Percentiles rank a stretch among this genome's conserved stretches.
Evolutionary conservation across 73 alveolate species (phyloP).

Genomic region (Paramecium octaurelia): DNA sequence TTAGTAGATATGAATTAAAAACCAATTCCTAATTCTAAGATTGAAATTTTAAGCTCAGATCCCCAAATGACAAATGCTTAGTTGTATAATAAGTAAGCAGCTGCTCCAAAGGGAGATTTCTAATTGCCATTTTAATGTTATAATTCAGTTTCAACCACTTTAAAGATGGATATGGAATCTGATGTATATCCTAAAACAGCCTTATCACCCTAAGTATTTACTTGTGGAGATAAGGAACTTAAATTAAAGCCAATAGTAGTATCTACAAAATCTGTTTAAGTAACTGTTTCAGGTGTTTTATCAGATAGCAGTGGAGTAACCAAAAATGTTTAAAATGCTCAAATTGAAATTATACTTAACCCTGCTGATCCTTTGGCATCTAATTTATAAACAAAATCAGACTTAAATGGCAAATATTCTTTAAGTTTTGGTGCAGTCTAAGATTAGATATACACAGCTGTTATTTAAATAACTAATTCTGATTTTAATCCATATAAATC

Average conservation of each 20-base stretch:
- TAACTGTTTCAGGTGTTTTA: background rate
- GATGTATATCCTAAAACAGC: background rate
- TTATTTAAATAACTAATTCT: background rate
- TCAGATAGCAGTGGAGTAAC: background rate
- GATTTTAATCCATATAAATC: background rate
- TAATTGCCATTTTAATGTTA: slow-evolving; percentile 17
- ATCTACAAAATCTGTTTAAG: background rate
- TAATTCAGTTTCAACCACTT: background rate
- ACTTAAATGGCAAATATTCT: slow-evolving; percentile 10
- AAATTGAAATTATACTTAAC: background rate
- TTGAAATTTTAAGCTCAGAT: background rate
- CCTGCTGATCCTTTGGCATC: slow-evolving; percentile 45
- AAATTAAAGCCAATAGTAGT: background rate
- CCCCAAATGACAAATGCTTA: background rate
- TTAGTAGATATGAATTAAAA: background rate
- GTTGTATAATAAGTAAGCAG: background rate
- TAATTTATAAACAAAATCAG: background rate
- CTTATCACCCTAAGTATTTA: background rate
- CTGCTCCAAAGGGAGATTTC: slow-evolving; percentile 1
- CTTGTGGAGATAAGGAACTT: background rate
- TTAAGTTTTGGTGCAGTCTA: slow-evolving; percentile 26
- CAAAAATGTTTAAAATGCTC: background rate
- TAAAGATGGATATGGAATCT: slow-evolving; percentile 3
- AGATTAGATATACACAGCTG: background rate
- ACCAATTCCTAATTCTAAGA: background rate